Evolutionary conservation across 352 stramenopile genomes (phyloP), one percentile per base, ranked within the genome.

Genomic region (Phytopythium mirpurense): DNA sequence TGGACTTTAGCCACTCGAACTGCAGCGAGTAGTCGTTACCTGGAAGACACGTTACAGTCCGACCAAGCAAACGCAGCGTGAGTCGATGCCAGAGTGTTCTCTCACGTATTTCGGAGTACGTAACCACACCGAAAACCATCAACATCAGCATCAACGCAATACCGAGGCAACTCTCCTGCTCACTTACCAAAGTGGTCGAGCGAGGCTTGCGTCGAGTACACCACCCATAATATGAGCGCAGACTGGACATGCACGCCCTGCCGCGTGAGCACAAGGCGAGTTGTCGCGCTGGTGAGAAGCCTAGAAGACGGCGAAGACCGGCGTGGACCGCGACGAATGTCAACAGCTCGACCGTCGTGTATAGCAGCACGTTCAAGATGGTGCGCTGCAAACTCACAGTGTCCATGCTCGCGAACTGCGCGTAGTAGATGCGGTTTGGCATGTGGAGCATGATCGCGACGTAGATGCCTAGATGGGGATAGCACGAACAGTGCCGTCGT

Each of bases 151-250:
- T n/a, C n/a, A n/a, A n/a, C n/a, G n/a, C n/a, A n/a, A n/a, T n/a
- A n/a, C n/a, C n/a, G n/a, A n/a, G n/a, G n/a, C n/a, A n/a, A n/a
- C n/a, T n/a, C n/a, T n/a, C n/a, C n/a, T n/a, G n/a, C n/a, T n/a
- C n/a, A n/a, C 36, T 41, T 38, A 74, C 68, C 66, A 29, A 60
- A 68, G 19, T 82, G 72, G 2, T 67, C 35, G 2, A 75, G 35
- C 12, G 63, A 44, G 3, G 52, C 52, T 26, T 73, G 67, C 1
- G 72, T 51, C 5, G 65, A 66, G 57, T 72, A 71, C 16, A 74
- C 59, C 12, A 83, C 60, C 72, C 72, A 78, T 23, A 70, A 57
- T 14, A 72, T 37, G 11, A 83, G 49, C 38, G 67, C 75, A 3
- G 31, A 54, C 19, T 78, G 73, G 1, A 78, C 38, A 24, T 70